These are phyloP conservation scores for Talaromyces pinophilus DNA, from an alignment of 2,329 filamentous ascomycete genomes.

Conservation along the genomic window DNA sequence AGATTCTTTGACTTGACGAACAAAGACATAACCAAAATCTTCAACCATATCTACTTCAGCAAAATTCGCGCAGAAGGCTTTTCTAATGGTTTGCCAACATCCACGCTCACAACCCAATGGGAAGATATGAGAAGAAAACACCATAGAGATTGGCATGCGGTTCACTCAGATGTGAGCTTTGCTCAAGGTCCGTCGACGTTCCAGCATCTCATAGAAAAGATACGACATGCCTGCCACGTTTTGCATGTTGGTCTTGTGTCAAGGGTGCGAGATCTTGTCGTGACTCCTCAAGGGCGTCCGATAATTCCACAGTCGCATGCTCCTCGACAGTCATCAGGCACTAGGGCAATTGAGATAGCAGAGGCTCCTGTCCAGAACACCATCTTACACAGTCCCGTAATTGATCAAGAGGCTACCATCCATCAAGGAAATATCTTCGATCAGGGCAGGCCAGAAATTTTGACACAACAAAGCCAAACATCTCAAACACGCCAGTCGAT, in stretches of 20 bases:
- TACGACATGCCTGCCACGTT: neutral
- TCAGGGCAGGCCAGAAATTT: neutral
- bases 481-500: neutral
- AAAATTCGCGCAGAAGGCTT: conserved; percentile 30
- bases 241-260: conserved; percentile 5
- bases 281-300: neutral
- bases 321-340: no score
- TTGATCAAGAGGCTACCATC: no score
- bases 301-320: no score
- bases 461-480: neutral
- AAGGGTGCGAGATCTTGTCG: conserved; percentile 10
- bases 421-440: neutral
- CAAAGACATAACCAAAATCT: conserved; percentile 27
- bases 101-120: conserved; percentile 29
- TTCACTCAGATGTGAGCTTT: conserved; percentile 29
- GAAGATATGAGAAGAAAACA: conserved; percentile 25
- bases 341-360: no score
- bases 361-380: no score
- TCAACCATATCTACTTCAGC: conserved; percentile 31
- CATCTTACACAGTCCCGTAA: no score
- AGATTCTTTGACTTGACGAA: conserved; percentile 28
- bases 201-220: conserved; percentile 23
- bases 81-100: conserved; percentile 13
- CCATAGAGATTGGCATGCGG: conserved; percentile 29
- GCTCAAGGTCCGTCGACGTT: conserved; percentile 25